A percentile compares a stretch with the other conserved stretches of the same genome.
Conservation (phyloP, 202 grass and related monocot genomes). For the Schoenoplectus triqueter region DNA sequence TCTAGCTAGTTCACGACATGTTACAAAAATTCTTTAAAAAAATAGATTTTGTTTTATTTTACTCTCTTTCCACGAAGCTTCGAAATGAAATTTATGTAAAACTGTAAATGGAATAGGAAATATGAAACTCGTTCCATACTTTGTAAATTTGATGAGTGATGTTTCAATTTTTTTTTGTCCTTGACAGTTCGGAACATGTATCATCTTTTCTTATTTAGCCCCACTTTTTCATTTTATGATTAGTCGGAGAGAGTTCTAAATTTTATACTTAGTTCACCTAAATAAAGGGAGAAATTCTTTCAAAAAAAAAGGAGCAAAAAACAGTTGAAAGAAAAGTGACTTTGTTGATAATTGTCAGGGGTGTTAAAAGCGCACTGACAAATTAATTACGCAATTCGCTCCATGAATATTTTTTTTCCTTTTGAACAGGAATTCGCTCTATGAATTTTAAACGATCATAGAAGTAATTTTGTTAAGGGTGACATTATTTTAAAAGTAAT, state of each 20-base stretch:
- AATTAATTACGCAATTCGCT: not conserved
- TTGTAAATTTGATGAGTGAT: not conserved
- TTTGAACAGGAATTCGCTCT: not conserved
- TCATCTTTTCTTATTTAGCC: not conserved
- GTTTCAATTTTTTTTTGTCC: too few species aligned
- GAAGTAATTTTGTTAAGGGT: not conserved
- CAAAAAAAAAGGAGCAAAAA: not conserved
- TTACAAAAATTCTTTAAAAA: not conserved
- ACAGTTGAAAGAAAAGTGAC: conserved; percentile 8
- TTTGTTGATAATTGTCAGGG: not conserved
- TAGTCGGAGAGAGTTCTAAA: too few species aligned
- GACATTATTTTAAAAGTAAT: too few species aligned
- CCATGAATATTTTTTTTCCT: not conserved
- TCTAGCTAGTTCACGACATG: not conserved
- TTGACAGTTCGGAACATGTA: not conserved
- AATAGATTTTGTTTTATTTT: not conserved
- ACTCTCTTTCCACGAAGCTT: not conserved
- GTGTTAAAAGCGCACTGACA: conserved; percentile 4
- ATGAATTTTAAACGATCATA: not conserved
- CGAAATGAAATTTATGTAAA: conserved; percentile 12
- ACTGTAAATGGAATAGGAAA: not conserved
- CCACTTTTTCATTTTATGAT: not conserved
- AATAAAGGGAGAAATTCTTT: too few species aligned
- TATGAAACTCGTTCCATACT: not conserved
- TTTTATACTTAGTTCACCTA: too few species aligned